Conservation (phyloP, 345 rosid species). For the Pistacia vera region DNA sequence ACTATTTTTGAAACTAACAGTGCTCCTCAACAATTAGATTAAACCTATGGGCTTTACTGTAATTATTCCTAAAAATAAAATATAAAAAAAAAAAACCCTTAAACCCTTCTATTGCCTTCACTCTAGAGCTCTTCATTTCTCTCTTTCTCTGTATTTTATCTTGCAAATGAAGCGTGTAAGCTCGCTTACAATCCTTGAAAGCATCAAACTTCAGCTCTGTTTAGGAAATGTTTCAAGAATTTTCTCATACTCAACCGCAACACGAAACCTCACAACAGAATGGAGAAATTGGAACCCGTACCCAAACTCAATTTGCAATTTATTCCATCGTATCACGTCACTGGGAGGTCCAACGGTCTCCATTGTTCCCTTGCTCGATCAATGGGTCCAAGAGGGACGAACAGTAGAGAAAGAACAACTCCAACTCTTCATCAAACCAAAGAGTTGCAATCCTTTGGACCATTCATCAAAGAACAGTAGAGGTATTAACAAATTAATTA, state of each 20-base stretch:
- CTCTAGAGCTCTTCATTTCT: neutral
- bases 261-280: too few relatives aligned
- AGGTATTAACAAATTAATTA: constrained; percentile 25
- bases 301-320: neutral
- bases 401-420: constrained; percentile 15
- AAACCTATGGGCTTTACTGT: too few relatives aligned
- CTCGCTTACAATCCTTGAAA: neutral
- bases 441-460: constrained; percentile 19
- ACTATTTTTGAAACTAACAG: too few relatives aligned
- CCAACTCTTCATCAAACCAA: constrained; percentile 15
- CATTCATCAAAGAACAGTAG: constrained; percentile 38
- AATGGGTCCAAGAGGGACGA: constrained; percentile 41
- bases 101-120: too few relatives aligned
- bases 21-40: too few relatives aligned
- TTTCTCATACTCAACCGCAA: too few relatives aligned
- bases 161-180: neutral
- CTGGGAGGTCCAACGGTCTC: constrained; percentile 27
- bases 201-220: neutral
- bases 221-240: neutral
- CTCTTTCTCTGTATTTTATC: too few relatives aligned
- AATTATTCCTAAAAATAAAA: too few relatives aligned
- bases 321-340: constrained; percentile 31
- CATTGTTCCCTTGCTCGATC: constrained; percentile 40
- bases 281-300: too few relatives aligned
- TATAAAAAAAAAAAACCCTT: too few relatives aligned